Evolutionary conservation across 306 rosid species (phyloP).

Genomic region (Parietaria judaica): DNA sequence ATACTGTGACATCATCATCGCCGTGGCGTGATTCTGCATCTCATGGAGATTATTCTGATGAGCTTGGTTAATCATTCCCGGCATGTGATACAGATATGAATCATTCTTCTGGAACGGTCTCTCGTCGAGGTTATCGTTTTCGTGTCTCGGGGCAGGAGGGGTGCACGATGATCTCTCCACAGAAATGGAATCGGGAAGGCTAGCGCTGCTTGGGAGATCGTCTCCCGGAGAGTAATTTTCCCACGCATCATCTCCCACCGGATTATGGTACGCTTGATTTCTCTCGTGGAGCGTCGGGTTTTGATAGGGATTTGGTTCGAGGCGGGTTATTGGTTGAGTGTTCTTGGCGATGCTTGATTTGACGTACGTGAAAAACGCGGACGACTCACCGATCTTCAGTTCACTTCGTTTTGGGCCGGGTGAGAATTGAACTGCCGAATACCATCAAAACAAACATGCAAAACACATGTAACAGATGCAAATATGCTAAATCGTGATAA

Average conservation of each 20-base stretch:
- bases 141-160: constrained; percentile 53
- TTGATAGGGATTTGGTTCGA: constrained; percentile 29
- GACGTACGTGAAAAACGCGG: constrained; percentile 88
- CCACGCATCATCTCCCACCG: constrained; percentile 28
- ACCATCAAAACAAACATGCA: not conserved
- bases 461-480: not conserved
- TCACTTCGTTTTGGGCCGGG: constrained; percentile 74
- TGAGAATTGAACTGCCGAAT: constrained; percentile 41
- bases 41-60: constrained; percentile 65
- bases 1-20: constrained; percentile 58
- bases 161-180: constrained; percentile 81
- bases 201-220: constrained; percentile 57
- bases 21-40: constrained; percentile 46
- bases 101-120: constrained; percentile 37
- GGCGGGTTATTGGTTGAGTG: constrained; percentile 36
- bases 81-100: constrained; percentile 60
- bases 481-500: not conserved
- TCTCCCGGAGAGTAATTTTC: constrained; percentile 59
- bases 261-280: constrained; percentile 33
- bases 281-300: constrained; percentile 31
- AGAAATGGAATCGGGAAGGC: constrained; percentile 68
- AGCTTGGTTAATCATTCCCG: constrained; percentile 60
- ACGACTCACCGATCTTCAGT: constrained; percentile 86
- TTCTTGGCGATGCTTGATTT: constrained; percentile 41
- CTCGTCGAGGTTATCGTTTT: constrained; percentile 39